Base-by-base conservation (phyloP, 495 filamentous ascomycete genomes). In the Sabuloglossum arenarium region DNA sequence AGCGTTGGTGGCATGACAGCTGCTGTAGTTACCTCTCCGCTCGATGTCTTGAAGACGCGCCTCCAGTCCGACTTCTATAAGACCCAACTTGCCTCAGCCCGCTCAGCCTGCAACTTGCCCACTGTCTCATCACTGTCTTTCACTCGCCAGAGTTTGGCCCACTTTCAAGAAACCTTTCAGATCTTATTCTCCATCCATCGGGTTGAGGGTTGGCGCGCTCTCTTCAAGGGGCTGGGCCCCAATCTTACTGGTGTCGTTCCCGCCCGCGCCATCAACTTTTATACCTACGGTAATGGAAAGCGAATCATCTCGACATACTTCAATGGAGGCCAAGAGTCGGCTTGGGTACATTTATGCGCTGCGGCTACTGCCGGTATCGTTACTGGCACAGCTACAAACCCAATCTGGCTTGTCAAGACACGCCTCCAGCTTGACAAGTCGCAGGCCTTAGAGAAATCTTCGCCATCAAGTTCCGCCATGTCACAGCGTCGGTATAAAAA, bases 41-140 rank as follows among this genome's bases (percentile, higher is more conserved):
- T 95, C 49, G 88, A 95, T 64, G 88, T 95, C 28, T 75, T 95
- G 9, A 91, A 91, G 68, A 94, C 88, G 3, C 77, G 88, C 8
- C 74, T 95, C 3, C 88, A 95, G 66, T 89, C 85, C 61, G 85
- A 91, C 61, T 93, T 88, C 65, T 94, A 94, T 71, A 85, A 90
- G 62, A 69, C 77, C 1, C 85, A 79, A 58, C 71, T 79, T 19
- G 63, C 67, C 45, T 64, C 72, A 10, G 61, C 65, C 1, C 72
- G 76, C n/a, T 60, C 70, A 19, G 64, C 69, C 16, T 69, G 71
- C 6, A 73, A 73, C 23, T 62, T 75, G 23, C 68, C 70, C 16
- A 64, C 72, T 11, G 70, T 69, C n/a, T 61, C 67, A 23, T 59
- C 71, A 23, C 64, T 78, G 23, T 66, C 73, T 19, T 60, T 77